A percentile compares a stretch with the other conserved stretches of the same genome.
Conservation (phyloP, 805 yeast genomes). For the Cyberlindnera euphorbiae region DNA sequence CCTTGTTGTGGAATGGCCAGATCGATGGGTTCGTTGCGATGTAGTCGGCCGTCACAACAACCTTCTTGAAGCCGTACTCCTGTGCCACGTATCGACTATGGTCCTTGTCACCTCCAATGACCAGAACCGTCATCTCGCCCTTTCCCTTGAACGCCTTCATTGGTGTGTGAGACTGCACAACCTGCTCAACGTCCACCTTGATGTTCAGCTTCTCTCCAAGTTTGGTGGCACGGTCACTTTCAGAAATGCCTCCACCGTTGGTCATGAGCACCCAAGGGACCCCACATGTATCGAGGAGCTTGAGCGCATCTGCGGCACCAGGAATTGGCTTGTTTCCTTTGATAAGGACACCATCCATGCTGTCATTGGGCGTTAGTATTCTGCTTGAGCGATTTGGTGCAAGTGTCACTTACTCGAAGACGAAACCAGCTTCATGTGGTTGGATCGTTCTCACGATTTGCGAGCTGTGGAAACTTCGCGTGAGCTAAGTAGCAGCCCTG, state of each 20-base stretch:
- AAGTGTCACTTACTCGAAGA: constrained; percentile 15
- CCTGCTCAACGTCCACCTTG: constrained; percentile 38
- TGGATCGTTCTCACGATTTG: constrained; percentile 1
- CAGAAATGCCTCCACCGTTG: constrained; percentile 85
- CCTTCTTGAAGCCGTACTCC: constrained; percentile 73
- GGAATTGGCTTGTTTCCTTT: constrained; percentile 68
- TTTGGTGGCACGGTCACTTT: constrained; percentile 50
- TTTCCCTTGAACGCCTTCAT: constrained; percentile 53
- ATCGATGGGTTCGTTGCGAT: constrained; percentile 65
- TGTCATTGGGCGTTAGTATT: too few relatives aligned
- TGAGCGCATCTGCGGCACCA: constrained; percentile 57
- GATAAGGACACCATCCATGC: constrained; percentile 83
- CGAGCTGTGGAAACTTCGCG: not conserved
- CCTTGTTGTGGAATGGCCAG: constrained; percentile 63
- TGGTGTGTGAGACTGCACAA: constrained; percentile 88
- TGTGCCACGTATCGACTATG: constrained; percentile 68
- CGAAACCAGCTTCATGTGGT: constrained; percentile 12
- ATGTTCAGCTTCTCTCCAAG: constrained; percentile 41
- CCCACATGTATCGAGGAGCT: constrained; percentile 43
- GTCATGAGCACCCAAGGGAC: constrained; percentile 83
- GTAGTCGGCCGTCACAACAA: constrained; percentile 68
- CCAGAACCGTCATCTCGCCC: constrained; percentile 56
- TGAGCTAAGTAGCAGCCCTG: too few relatives aligned
- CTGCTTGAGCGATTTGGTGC: too few relatives aligned
- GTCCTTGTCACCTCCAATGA: constrained; percentile 79